Base-by-base conservation (phyloP, 2,329 filamentous ascomycete species). In the Aspergillus novoparasiticus region DNA sequence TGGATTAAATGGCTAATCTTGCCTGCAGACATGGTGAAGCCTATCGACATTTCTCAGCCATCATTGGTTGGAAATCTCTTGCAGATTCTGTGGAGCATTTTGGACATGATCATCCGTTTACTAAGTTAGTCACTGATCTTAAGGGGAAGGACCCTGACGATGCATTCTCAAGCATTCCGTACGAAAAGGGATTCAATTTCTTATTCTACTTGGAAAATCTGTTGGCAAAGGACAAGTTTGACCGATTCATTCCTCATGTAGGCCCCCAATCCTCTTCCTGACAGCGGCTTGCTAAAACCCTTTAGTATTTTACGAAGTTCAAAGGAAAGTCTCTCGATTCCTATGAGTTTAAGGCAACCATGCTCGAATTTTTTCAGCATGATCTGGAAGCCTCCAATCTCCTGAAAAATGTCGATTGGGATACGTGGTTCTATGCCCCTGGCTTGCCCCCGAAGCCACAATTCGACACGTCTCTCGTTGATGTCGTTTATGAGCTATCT, bases 161-260 rank as follows among this genome's bases (percentile, higher is more conserved):
- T 77, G 92, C 94, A 1, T 99, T 98, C 81, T 96, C 91, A 69
- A 91, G 88, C 30, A 84, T 98, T 39, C 93, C 95, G 0, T 99
- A 99, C 73, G 94, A 98, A 76, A 98, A 99, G 80, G 94, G 94
- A 4, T 98, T 97, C 79, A 91, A 92, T 74, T 96, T 98, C 78
- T 84, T 99, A 53, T 97, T 93, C 78, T 89, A 94, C 72, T 88
- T 99, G 16, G 95, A 99, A 73, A 90, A 90, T 54, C 82, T 97
- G 1, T 85, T 98, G 4, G 92, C 93, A 41, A 90, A 91, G 64
- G 85, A 90, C n/a, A 90, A 91, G 75, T 99, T 95, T 81, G 92
- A 98, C 83, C 90, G 89, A 71, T 99, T 98, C 79, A 97, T 98
- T 73, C 93, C 94, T 19, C 89, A 97, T 78, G 81, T 82, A 75